phyloP scores from a whole-genome alignment of 345 rosid genomes.

The Microthlaspi erraticum region DNA sequence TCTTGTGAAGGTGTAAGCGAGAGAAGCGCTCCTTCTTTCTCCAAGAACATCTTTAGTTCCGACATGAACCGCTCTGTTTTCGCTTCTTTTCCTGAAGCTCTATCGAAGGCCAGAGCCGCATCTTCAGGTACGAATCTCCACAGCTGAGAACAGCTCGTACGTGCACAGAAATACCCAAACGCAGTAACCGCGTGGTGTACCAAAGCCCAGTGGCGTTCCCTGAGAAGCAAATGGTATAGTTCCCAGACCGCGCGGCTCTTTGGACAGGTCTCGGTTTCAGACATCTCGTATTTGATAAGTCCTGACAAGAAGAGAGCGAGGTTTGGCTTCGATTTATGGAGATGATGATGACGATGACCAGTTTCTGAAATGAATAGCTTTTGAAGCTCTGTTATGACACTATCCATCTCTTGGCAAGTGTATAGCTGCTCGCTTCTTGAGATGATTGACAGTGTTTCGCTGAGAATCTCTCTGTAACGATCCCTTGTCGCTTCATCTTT shows the following conservation, averaged over 20 bases:
- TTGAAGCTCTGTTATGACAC: conserved; percentile 67
- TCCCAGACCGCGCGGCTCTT: conserved; percentile 75
- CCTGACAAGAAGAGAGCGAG: conserved; percentile 78
- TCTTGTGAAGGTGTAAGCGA: conserved; percentile 45
- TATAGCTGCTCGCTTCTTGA: conserved; percentile 60
- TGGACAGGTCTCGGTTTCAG: conserved; percentile 64
- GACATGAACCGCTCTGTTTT: conserved; percentile 75
- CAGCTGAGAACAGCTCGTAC: conserved; percentile 74
- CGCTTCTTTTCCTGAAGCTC: conserved; percentile 59
- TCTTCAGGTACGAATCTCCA: conserved; percentile 88
- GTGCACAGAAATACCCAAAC: conserved; percentile 86
- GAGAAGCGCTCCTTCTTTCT: conserved; percentile 71
- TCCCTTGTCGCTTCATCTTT: conserved; percentile 43
- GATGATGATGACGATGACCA: conserved; percentile 24
- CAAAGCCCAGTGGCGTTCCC: conserved; percentile 82
- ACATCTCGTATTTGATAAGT: conserved; percentile 62
- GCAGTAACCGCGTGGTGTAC: conserved; percentile 71
- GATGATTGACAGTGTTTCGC: conserved; percentile 56
- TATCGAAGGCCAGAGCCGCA: conserved; percentile 84
- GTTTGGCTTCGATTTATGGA: conserved; percentile 60
- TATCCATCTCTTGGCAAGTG: conserved; percentile 65
- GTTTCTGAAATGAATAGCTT: conserved; percentile 59
- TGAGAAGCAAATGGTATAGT: conserved; percentile 76
- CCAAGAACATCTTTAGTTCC: conserved; percentile 77
- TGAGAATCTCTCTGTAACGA: conserved; percentile 54